Base-by-base conservation (phyloP, 2,329 filamentous ascomycete genomes). In the Pseudogymnoascus pannorum region DNA sequence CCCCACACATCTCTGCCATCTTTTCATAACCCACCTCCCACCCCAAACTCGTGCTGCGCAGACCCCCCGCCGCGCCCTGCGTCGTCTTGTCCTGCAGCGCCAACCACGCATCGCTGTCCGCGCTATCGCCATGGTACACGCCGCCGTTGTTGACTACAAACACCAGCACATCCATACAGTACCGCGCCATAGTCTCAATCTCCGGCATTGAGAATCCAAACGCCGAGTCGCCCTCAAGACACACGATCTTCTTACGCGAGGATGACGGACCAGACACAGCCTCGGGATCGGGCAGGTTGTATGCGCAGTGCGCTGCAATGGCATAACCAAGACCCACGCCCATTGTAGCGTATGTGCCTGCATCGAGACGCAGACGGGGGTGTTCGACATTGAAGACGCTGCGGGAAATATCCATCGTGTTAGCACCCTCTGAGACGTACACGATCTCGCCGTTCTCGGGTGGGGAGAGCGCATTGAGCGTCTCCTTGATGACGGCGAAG, bases 351-450 rank as follows among this genome's bases (percentile, higher is more conserved):
- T 82, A 79, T 0, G 81, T 84, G 1, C 81, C 81, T 2, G 82
- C 81, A 68, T 85, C 82, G 20, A 85, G 76, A 20, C 79, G 77
- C 14, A 81, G 75, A 16, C 82, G 77, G 2, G 81, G 81, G 64
- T 82, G 75, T 29, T 81, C 74, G 16, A 84, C 73, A 0, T 78
- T 75, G 67, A 85, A 84, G 44, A 78, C 74, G 11, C 78, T 79
- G 18, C 82, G 78, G 2, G 79, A 82, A 60, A 84, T 83, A 65
- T 85, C 82, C 82, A 84, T 85, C 5, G 81, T 83, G 66, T 84
- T 84, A 7, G 82, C 80, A 5, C 82, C 81, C 71, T 85, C 81
- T 1, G 80, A 81, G 35, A 84, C 73, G 64, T 84, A 84, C 20
- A 84, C 78, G 22, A 83, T 75, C 44, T 75, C 71, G 20, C 77